Base-by-base conservation (phyloP, 2,329 filamentous ascomycete genomes). In the Aspergillus terreus region DNA sequence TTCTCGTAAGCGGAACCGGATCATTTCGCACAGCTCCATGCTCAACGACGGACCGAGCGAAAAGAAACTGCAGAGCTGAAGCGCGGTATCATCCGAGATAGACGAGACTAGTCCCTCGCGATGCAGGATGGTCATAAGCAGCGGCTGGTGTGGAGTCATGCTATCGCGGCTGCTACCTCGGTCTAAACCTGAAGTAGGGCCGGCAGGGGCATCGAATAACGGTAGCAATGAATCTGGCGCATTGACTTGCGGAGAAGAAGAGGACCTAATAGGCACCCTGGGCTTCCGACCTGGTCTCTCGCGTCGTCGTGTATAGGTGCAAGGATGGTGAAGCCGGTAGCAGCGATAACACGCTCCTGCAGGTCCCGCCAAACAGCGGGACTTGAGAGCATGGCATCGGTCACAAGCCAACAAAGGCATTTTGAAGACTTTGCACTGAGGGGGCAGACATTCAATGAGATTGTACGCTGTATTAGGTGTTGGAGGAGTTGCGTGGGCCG, bases 31-130 rank as follows among this genome's bases (percentile, higher is more conserved):
- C 21, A 47, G 36, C 23, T 47, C 46, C 10, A 25, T 19, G 10
- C 46, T n/a, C 11, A 47, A 12, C 10, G 21, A 32, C 15, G 35
- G 21, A 11, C 46, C 36, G 2, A 47, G 4, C 3, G 36, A 47
- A 35, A 47, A 47, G 36, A 47, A 47, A 6, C 19, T 42, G n/a
- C 46, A 47, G 14, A 47, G 33, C n/a, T 41, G 33, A 14, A 47
- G 12, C 14, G 35, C 21, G 4, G 33, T 40, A n/a, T 42, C 40
- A 14, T 47, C 46, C 2, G 21, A 32, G 6, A 21, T 23, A 3
- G 19, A 19, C 3, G 35, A 42, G 4, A 47, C 15, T 10, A 30
- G 6, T 14, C 46, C 12, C 11, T 47, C 46, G 9, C 23, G n/a
- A n/a, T 40, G 35, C 14, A 47, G 36, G 40, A 42, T 17, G 11